phyloP scores from a whole-genome alignment of 2,329 filamentous ascomycete species.

The Ophiostoma triangulosporum region DNA sequence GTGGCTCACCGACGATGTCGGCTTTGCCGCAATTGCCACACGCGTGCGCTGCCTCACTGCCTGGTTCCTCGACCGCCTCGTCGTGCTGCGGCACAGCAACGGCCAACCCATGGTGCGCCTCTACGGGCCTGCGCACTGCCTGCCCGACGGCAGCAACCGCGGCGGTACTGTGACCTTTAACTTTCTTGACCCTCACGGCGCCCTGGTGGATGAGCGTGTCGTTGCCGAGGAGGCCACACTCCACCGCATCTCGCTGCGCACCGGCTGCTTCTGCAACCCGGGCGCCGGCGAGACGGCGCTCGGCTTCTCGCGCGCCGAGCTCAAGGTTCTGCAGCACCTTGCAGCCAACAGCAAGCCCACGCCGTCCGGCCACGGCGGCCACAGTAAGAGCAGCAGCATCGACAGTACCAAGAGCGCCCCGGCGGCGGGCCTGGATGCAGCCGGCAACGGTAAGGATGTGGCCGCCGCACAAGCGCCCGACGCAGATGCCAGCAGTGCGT shows the following conservation, averaged over 20 bases:
- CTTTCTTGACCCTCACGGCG: constrained; percentile 21
- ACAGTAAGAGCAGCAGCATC: not conserved
- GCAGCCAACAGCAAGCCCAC: not conserved
- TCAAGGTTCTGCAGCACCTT: constrained; percentile 11
- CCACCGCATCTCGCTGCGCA: constrained; percentile 25
- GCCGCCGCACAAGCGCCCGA: not conserved
- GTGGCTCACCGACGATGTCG: constrained; percentile 21
- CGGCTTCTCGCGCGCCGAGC: constrained; percentile 14
- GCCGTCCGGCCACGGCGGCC: not conserved
- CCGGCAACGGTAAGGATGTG: not conserved
- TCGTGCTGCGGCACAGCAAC: constrained; percentile 20
- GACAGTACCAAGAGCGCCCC: not conserved
- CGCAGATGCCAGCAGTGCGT: not conserved
- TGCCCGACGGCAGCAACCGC: constrained; percentile 15
- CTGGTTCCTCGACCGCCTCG: constrained; percentile 22
- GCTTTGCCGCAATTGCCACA: constrained; percentile 18
- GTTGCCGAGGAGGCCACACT: constrained; percentile 22
- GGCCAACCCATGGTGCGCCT: constrained; percentile 21
- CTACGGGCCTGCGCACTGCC: constrained; percentile 21
- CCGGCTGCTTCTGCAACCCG: constrained; percentile 30
- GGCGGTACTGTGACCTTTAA: constrained; percentile 28
- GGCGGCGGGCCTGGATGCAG: too few species aligned
- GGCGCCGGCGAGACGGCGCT: constrained; percentile 25
- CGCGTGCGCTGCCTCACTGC: constrained; percentile 25
- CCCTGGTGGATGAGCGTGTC: constrained; percentile 24